These are phyloP conservation scores for Carallia brachiata DNA, from an alignment of 345 rosid species.

Conservation along the genomic window DNA sequence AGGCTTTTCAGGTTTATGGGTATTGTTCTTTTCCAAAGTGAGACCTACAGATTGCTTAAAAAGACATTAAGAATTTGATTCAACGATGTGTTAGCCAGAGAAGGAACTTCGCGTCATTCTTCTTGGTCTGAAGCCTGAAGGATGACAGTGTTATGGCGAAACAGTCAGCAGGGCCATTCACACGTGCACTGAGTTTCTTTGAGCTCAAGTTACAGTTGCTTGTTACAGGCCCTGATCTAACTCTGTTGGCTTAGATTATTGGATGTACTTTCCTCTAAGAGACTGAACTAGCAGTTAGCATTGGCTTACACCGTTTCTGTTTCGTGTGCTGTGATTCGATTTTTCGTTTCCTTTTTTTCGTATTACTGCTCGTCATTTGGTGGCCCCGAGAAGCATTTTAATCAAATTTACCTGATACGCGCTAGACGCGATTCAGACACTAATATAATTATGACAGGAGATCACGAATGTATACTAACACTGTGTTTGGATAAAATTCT, in stretches of 20 bases:
- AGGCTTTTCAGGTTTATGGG: slow-evolving; percentile 17
- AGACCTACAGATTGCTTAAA: not conserved
- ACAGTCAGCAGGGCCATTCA: not conserved
- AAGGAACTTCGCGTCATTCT: not conserved
- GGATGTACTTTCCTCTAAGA: not conserved
- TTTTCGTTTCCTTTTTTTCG: no score
- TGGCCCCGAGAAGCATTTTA: not conserved
- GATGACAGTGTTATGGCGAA: slow-evolving; percentile 9
- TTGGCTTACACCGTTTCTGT: not conserved
- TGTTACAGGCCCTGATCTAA: not conserved
- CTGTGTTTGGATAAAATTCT: no score
- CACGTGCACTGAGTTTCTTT: not conserved
- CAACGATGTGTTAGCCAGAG: not conserved
- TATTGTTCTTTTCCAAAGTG: slow-evolving; percentile 1
- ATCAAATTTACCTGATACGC: no score
- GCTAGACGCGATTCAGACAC: no score
- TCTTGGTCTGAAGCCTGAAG: slow-evolving; percentile 1
- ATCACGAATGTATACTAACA: no score
- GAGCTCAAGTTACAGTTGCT: not conserved
- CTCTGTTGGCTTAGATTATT: slow-evolving; percentile 4
- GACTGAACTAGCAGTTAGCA: not conserved
- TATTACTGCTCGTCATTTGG: not conserved
- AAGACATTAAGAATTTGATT: not conserved
- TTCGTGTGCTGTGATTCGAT: not conserved
- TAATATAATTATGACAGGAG: no score